phyloP scores from a whole-genome alignment of 2,329 filamentous ascomycete genomes.

The Cadophora gregata region DNA sequence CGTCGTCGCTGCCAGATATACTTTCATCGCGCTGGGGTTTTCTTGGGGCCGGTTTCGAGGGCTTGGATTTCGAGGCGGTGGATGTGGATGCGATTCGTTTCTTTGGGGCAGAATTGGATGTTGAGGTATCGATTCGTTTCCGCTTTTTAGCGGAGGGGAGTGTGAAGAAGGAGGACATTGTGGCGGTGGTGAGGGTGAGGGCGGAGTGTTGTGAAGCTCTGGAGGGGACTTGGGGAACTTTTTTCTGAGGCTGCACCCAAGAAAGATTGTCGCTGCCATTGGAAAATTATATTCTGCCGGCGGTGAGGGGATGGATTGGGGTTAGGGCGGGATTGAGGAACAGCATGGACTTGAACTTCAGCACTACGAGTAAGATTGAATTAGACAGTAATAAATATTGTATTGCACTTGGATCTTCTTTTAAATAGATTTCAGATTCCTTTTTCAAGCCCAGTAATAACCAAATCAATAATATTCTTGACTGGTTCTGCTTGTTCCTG shows the following conservation, averaged over 20 bases:
- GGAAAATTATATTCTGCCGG: conserved; percentile 31
- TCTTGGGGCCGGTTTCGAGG: conserved; percentile 41
- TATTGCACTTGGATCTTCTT: not conserved
- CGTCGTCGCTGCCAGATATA: conserved; percentile 84
- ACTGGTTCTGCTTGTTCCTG: not conserved
- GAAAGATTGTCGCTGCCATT: not conserved
- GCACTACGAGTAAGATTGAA: too few species aligned
- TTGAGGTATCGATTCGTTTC: conserved; percentile 64
- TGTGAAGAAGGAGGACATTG: conserved; percentile 97
- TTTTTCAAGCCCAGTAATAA: not conserved
- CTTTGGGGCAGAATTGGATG: conserved; percentile 59
- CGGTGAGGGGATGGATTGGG: conserved; percentile 20
- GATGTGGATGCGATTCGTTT: conserved; percentile 56
- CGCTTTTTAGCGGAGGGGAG: conserved; percentile 86
- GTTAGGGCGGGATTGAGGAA: not conserved
- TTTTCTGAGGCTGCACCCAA: conserved; percentile 17
- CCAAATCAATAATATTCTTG: not conserved
- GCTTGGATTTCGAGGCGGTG: conserved; percentile 45
- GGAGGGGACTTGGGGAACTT: conserved; percentile 8
- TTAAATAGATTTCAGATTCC: not conserved
- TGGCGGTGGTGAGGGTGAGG: conserved; percentile 16
- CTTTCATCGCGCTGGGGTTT: conserved; percentile 59
- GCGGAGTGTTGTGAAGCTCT: not conserved
- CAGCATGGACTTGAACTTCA: not conserved
- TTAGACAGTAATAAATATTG: not conserved